Conservation (phyloP, 371 early-diverging fungal species). For the Mortierella sp. region DNA sequence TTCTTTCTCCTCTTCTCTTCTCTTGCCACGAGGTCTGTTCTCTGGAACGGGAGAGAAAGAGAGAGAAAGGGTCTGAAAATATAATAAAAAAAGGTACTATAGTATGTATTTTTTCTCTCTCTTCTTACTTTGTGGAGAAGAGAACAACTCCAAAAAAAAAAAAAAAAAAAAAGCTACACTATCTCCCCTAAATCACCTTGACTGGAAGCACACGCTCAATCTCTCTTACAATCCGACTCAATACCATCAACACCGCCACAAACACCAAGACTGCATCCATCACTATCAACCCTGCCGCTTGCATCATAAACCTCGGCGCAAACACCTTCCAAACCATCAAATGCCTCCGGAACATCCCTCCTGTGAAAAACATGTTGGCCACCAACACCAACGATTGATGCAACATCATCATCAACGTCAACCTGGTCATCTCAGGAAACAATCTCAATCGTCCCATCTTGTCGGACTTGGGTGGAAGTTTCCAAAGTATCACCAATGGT, state of each 20-base stretch:
- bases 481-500: conserved; percentile 62
- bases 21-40: no score
- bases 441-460: conserved; percentile 55
- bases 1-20: neutral
- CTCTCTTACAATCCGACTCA: conserved; percentile 36
- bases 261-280: conserved; percentile 56
- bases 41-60: neutral
- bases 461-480: conserved; percentile 41
- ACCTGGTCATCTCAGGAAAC: conserved; percentile 48
- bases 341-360: conserved; percentile 80
- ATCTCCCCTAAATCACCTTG: conserved; percentile 23
- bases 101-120: no score
- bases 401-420: conserved; percentile 55
- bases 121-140: conserved; percentile 1
- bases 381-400: conserved; percentile 63
- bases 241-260: conserved; percentile 44
- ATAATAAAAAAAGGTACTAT: neutral
- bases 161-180: neutral
- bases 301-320: conserved; percentile 90
- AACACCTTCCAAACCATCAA: conserved; percentile 97
- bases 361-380: conserved; percentile 66
- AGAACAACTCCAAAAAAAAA: conserved; percentile 2
- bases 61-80: neutral
- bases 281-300: conserved; percentile 56
- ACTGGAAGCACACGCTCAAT: conserved; percentile 20